Percentiles rank a stretch among this genome's conserved stretches.
These are phyloP conservation scores for Paecilomyces sp. DNA, from an alignment of 2,329 filamentous ascomycete species.

Conservation along the genomic window DNA sequence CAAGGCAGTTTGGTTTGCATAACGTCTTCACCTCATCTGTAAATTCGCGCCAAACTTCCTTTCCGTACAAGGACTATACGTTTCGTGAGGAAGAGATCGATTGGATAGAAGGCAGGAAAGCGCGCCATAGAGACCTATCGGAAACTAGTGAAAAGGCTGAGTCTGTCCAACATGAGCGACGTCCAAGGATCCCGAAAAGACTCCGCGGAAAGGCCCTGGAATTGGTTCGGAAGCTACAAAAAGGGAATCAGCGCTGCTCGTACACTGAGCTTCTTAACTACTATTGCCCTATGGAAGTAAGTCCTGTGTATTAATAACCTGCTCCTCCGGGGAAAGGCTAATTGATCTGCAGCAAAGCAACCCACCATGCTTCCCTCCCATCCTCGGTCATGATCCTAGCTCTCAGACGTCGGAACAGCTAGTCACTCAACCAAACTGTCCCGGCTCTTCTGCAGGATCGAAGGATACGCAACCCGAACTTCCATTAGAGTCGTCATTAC, in stretches of 20 bases:
- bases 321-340: constrained; percentile 7
- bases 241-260: constrained; percentile 65
- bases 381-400: not conserved
- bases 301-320: constrained; percentile 10
- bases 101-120: constrained; percentile 11
- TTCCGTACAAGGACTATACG: constrained; percentile 78
- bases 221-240: constrained; percentile 62
- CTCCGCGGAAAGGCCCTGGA: constrained; percentile 56
- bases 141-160: constrained; percentile 5
- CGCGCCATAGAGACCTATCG: not conserved
- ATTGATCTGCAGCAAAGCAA: constrained; percentile 10
- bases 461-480: not conserved
- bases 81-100: constrained; percentile 75
- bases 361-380: constrained; percentile 6
- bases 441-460: not conserved
- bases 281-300: constrained; percentile 62
- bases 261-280: constrained; percentile 72
- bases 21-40: constrained; percentile 79
- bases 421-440: not conserved
- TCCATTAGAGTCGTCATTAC: constrained; percentile 6
- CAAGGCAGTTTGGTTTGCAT: constrained; percentile 78
- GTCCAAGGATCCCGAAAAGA: constrained; percentile 31
- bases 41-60: constrained; percentile 58
- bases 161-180: not conserved
- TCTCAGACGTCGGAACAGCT: not conserved